Conservation (phyloP, 2,329 filamentous ascomycete genomes). For the Nothophoma quercina region DNA sequence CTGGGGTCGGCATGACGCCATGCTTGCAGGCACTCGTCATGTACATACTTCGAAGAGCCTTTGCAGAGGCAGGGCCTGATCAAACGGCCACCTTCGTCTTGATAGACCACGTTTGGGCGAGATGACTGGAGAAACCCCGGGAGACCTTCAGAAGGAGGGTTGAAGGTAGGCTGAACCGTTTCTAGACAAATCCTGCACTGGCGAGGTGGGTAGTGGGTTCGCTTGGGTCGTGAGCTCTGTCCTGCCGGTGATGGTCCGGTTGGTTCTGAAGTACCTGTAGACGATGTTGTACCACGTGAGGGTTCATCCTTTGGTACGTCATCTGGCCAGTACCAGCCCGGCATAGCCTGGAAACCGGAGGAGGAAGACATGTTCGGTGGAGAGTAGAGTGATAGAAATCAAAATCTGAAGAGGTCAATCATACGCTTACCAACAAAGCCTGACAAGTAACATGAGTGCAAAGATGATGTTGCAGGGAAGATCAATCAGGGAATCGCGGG, state of each 20-base stretch:
- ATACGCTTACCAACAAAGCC: constrained; percentile 30
- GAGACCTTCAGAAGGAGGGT: constrained; percentile 61
- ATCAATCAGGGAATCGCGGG: constrained; percentile 31
- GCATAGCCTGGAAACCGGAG: constrained; percentile 49
- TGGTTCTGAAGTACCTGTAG: constrained; percentile 26
- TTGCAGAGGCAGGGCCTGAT: constrained; percentile 93
- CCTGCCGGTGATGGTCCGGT: constrained; percentile 20
- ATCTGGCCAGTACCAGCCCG: constrained; percentile 58
- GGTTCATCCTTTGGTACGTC: constrained; percentile 50
- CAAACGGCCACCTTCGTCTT: constrained; percentile 77
- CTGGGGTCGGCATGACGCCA: constrained; percentile 80
- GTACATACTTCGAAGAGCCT: constrained; percentile 91
- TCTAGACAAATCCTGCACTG: constrained; percentile 93
- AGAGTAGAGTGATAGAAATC: neutral
- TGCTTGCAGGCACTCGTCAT: constrained; percentile 84
- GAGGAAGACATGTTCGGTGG: constrained; percentile 51
- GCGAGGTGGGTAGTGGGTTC: constrained; percentile 69
- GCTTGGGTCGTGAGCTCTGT: constrained; percentile 29
- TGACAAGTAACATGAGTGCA: constrained; percentile 27
- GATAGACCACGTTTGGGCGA: constrained; percentile 66
- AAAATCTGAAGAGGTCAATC: constrained; percentile 24
- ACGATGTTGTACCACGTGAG: constrained; percentile 13
- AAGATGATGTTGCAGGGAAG: constrained; percentile 22
- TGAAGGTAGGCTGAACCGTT: constrained; percentile 67
- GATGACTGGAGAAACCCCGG: constrained; percentile 66